A percentile compares a stretch with the other conserved stretches of the same genome.
phyloP scores from a whole-genome alignment of 179 eudicot genomes.

The Spinacia oleracea region DNA sequence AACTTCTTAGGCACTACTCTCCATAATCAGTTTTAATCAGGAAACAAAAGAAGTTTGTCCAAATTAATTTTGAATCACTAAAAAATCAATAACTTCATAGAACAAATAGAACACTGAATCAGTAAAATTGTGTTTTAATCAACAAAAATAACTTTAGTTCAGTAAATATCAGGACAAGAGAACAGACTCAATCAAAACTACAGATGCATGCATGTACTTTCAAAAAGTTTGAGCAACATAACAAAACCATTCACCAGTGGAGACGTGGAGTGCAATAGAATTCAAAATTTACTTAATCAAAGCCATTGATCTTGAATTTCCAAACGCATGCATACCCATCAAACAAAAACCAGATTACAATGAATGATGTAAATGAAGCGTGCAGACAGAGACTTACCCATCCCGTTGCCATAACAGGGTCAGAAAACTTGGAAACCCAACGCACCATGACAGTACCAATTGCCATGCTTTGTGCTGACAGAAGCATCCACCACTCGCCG shows the following conservation, averaged over 20 bases:
- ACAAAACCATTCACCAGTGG: background rate
- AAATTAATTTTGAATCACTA: too few species aligned
- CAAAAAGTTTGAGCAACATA: background rate
- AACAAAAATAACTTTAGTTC: too few species aligned
- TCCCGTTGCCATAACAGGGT: conserved; percentile 98
- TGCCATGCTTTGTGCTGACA: conserved; percentile 99
- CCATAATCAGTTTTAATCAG: too few species aligned
- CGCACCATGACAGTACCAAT: conserved; percentile 98
- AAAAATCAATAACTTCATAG: too few species aligned
- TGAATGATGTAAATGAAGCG: background rate
- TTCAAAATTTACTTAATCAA: background rate
- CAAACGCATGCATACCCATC: background rate
- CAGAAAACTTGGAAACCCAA: conserved; percentile 95
- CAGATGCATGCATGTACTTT: background rate
- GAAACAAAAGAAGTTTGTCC: too few species aligned
- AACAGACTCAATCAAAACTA: too few species aligned
- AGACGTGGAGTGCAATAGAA: background rate
- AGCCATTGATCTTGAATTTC: background rate
- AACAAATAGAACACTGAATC: too few species aligned
- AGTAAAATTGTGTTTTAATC: too few species aligned
- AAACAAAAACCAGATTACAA: background rate
- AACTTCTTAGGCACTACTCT: too few species aligned
- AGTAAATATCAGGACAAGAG: too few species aligned
- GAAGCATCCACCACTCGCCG: conserved; percentile 99
- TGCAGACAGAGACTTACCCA: conserved; percentile 55